phyloP scores from a whole-genome alignment of 2,329 filamentous ascomycete genomes.

The Colletotrichum higginsianum region DNA sequence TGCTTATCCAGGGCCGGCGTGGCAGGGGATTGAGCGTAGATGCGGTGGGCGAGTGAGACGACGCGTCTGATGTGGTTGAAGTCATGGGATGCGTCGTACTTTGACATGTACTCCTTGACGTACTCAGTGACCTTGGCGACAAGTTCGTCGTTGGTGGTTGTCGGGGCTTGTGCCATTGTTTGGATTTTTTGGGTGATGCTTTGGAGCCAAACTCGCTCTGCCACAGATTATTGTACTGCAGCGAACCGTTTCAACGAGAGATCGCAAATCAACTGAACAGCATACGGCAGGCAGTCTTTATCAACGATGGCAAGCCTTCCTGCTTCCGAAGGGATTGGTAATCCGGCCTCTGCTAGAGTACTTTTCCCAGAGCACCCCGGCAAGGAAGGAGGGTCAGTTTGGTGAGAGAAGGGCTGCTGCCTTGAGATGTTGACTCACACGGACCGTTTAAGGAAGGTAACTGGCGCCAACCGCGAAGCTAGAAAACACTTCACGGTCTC shows the following conservation, averaged over 20 bases:
- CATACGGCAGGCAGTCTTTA: neutral
- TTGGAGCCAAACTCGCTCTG: neutral
- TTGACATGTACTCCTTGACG: constrained; percentile 79
- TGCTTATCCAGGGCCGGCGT: constrained; percentile 60
- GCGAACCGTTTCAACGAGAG: too few species aligned
- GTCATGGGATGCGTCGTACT: constrained; percentile 90
- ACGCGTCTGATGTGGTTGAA: constrained; percentile 89
- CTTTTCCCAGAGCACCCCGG: neutral
- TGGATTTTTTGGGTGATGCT: neutral
- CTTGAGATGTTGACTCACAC: constrained; percentile 31
- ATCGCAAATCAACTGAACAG: neutral
- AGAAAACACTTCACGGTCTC: neutral
- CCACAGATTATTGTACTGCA: neutral
- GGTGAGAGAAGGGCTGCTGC: constrained; percentile 15
- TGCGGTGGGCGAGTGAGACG: constrained; percentile 77
- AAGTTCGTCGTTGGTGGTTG: constrained; percentile 54
- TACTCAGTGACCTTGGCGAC: constrained; percentile 73
- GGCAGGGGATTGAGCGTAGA: constrained; percentile 55
- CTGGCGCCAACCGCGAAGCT: neutral
- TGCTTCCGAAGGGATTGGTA: constrained; percentile 8
- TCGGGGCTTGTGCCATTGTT: constrained; percentile 13
- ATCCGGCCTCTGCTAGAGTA: neutral
- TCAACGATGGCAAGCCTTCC: constrained; percentile 22
- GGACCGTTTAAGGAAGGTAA: neutral
- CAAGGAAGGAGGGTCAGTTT: neutral